Conservation (phyloP, 2,329 filamentous ascomycete genomes). For the Botrytis porri region DNA sequence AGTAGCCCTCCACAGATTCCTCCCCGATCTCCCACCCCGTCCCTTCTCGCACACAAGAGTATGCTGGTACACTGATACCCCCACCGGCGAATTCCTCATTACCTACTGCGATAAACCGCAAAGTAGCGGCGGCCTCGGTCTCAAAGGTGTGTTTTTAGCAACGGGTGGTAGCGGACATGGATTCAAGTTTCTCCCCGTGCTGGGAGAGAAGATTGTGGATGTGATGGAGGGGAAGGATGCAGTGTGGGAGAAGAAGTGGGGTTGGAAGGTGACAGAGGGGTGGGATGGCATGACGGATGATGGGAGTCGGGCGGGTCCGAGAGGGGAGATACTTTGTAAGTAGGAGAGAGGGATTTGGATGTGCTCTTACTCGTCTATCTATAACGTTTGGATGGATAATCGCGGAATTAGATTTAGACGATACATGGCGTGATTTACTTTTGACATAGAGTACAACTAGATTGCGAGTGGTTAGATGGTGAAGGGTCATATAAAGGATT, state of each 20-base stretch:
- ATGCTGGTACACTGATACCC: slow-evolving; percentile 66
- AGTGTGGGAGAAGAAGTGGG: slow-evolving; percentile 53
- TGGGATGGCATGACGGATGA: slow-evolving; percentile 35
- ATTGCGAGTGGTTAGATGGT: neutral
- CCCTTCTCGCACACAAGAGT: slow-evolving; percentile 51
- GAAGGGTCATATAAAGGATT: neutral
- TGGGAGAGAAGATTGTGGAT: slow-evolving; percentile 46
- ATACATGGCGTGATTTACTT: neutral
- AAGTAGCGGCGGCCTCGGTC: slow-evolving; percentile 42
- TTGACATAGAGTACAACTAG: neutral
- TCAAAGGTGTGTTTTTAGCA: slow-evolving; percentile 47
- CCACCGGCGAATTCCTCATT: slow-evolving; percentile 60
- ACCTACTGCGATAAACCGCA: slow-evolving; percentile 41
- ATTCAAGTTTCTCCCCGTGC: slow-evolving; percentile 50
- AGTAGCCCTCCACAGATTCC: slow-evolving; percentile 41
- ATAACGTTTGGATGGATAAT: neutral
- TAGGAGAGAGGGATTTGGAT: neutral
- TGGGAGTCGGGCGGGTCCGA: slow-evolving; percentile 34
- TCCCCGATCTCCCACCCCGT: slow-evolving; percentile 52
- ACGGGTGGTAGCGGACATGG: slow-evolving; percentile 49
- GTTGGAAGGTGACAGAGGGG: slow-evolving; percentile 43
- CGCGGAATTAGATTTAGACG: neutral
- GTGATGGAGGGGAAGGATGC: slow-evolving; percentile 40
- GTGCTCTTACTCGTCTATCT: neutral
- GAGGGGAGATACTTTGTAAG: slow-evolving; percentile 29